Conservation (phyloP, 2,329 filamentous ascomycete genomes). For the Didymella sp. region DNA sequence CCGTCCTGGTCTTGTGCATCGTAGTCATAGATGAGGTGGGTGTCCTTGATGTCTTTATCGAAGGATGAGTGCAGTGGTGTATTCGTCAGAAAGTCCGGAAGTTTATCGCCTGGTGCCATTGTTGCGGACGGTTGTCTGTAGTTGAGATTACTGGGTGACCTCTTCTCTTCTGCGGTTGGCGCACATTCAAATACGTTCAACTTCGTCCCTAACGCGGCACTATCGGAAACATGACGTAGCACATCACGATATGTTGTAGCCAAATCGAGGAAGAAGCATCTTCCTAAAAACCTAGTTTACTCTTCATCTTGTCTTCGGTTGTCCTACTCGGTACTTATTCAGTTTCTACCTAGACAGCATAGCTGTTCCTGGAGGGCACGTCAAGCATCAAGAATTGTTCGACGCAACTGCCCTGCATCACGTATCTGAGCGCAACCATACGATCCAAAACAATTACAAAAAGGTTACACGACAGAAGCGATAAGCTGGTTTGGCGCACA, state of each 20-base stretch:
- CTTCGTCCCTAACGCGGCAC: constrained; percentile 13
- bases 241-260: constrained; percentile 8
- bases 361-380: neutral
- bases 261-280: constrained; percentile 3
- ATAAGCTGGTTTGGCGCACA: constrained; percentile 13
- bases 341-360: neutral
- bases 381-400: neutral
- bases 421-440: constrained; percentile 6
- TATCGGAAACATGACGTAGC: constrained; percentile 19
- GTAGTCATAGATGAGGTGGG: constrained; percentile 66
- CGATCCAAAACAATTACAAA: constrained; percentile 2
- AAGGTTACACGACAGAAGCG: constrained; percentile 11
- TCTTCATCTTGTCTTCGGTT: neutral
- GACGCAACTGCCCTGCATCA: constrained; percentile 3
- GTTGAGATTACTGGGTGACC: neutral
- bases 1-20: constrained; percentile 57
- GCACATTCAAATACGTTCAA: neutral
- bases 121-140: neutral
- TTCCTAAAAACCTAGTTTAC: neutral
- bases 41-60: constrained; percentile 60
- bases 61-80: constrained; percentile 48
- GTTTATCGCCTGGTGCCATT: constrained; percentile 35
- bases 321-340: neutral
- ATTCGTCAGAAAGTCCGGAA: constrained; percentile 39
- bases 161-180: neutral